phyloP scores from a whole-genome alignment of 1,284 basidiomycete genomes.

The Moesziomyces sp. region DNA sequence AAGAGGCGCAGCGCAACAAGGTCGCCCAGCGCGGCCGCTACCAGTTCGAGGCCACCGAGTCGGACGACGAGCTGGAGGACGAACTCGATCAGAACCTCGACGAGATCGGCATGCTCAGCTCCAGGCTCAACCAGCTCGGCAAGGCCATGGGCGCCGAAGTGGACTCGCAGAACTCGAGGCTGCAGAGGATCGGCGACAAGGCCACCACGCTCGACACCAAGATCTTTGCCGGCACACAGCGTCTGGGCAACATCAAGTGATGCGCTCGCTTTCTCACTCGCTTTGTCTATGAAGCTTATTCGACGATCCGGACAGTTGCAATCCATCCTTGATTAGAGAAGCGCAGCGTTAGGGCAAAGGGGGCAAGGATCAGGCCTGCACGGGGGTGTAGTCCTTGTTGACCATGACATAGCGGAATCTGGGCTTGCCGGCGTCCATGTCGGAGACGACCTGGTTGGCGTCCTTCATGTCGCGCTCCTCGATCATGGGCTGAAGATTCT shows the following conservation, averaged over 20 bases:
- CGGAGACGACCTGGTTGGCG: constrained; percentile 51
- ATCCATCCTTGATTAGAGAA: background rate
- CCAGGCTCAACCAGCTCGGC: constrained; percentile 84
- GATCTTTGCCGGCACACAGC: constrained; percentile 63
- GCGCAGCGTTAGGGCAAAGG: background rate
- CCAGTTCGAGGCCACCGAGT: constrained; percentile 92
- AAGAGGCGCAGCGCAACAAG: constrained; percentile 39
- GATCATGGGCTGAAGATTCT: constrained; percentile 56
- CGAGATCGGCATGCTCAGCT: constrained; percentile 84
- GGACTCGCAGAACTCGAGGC: constrained; percentile 61
- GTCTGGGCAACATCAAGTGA: constrained; percentile 61
- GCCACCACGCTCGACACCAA: constrained; percentile 62
- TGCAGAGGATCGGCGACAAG: constrained; percentile 63
- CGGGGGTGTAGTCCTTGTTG: constrained; percentile 65
- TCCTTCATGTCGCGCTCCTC: constrained; percentile 56
- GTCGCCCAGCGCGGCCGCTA: constrained; percentile 81
- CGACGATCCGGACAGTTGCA: background rate
- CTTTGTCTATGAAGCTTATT: background rate
- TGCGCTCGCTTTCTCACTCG: background rate
- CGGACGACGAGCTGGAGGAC: constrained; percentile 87
- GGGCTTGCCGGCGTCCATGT: constrained; percentile 58
- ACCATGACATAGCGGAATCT: constrained; percentile 70
- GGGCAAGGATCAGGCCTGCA: constrained; percentile 16
- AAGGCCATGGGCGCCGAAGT: constrained; percentile 77
- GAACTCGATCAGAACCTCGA: constrained; percentile 90